Base-by-base conservation (phyloP, 148 eudicot genomes). In the Vaccinium myrtillus region DNA sequence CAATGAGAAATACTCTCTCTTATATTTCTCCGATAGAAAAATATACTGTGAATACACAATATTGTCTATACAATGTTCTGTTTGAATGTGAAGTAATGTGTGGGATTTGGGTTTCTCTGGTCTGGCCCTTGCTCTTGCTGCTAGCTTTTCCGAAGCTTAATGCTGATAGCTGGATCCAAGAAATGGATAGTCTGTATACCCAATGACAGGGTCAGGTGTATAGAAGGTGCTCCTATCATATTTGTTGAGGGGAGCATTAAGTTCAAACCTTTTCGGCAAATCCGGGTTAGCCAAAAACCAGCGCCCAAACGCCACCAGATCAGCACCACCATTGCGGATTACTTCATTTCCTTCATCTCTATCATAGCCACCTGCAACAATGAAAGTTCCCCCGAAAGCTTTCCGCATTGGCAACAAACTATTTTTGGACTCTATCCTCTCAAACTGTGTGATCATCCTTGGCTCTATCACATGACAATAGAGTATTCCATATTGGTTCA, bases 161-260 rank as follows among this genome's bases (percentile, higher is more conserved):
- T 65, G 70, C 32, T 65, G 30, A 65, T 65, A 65, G 23, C 30
- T 65, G 70, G 14, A 23, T 27, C 27, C 74, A 12, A 69, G 74
- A 69, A 69, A 69, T 80, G 90, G 88, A 55, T 88, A 88, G 81
- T 88, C 88, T 2, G 90, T 85, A 78, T 88, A 88, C 1, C 90
- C 88, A 21, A 83, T 75, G 76, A 85, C 82, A 0, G 90, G 84
- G 81, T 88, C 84, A 0, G 58, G 48, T 39, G 49, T 67, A 36
- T 83, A 86, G 59, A 88, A 86, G 5, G 90, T 88, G 54, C 27
- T 79, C 43, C 84, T 83, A 39, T 86, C 14, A 25, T 83, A 85
- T 80, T 14, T 69, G 30, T 88, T 88, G 19, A 88, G 90, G 2
- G 79, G 39, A 1, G 90, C 87, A 88, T 86, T 70, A 12, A 88